Conservation (phyloP, 169 alveolate species). For the Cryptosporidium tyzzeri region DNA sequence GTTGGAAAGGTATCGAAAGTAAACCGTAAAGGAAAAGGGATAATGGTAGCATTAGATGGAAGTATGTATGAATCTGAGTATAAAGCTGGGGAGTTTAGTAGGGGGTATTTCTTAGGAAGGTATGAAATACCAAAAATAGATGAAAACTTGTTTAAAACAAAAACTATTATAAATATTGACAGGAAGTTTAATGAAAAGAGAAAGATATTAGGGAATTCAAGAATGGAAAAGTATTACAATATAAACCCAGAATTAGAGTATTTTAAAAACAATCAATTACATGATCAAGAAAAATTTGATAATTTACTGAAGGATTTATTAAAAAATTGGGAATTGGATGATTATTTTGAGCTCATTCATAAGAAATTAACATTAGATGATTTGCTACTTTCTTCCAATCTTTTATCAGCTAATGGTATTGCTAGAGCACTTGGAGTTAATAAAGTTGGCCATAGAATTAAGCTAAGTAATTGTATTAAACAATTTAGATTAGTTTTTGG, state of each 20-base stretch:
- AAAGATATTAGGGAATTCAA: not conserved
- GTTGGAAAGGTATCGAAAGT: constrained; percentile 1
- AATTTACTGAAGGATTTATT: not conserved
- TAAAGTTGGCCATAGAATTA: constrained; percentile 50
- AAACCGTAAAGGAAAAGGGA: not conserved
- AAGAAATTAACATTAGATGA: constrained; percentile 5
- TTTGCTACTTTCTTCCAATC: constrained; percentile 28
- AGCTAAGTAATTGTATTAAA: constrained; percentile 45
- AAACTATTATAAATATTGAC: not conserved
- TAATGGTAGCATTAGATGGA: constrained; percentile 20
- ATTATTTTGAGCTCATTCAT: constrained; percentile 2
- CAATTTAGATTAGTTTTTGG: constrained; percentile 11
- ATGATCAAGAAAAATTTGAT: not conserved
- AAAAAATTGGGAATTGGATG: constrained; percentile 2
- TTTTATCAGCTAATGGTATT: constrained; percentile 1
- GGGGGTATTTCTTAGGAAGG: not conserved
- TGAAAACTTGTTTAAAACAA: not conserved
- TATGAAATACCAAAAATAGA: constrained; percentile 7
- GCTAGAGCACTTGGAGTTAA: constrained; percentile 17
- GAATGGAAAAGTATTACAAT: not conserved
- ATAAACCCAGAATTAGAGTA: not conserved
- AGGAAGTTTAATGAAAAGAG: not conserved
- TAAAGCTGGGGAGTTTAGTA: not conserved
- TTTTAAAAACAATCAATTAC: not conserved
- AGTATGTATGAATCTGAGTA: constrained; percentile 11